Percentiles rank a stretch among this genome's conserved stretches.
Evolutionary conservation across 75 land plant species (phyloP).

Genomic region (Pinus taeda): DNA sequence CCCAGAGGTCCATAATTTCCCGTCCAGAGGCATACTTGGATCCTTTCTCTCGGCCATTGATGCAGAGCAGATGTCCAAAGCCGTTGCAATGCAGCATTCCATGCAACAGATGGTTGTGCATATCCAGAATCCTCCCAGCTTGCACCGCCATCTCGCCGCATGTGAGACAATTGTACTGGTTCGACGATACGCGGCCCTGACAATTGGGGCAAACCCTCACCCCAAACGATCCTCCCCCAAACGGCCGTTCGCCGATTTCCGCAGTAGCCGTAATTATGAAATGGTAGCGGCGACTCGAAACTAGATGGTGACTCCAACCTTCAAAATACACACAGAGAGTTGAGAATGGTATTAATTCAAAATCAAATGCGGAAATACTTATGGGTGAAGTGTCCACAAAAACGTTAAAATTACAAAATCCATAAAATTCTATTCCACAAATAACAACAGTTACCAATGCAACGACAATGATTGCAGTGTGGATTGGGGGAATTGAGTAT

Average conservation of each 20-base stretch:
- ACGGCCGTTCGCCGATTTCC: background rate
- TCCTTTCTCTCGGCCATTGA: conserved; percentile 83
- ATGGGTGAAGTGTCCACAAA: background rate
- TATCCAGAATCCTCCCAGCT: conserved; percentile 34
- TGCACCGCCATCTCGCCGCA: conserved; percentile 2
- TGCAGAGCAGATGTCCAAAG: conserved; percentile 74
- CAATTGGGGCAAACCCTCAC: conserved; percentile 16
- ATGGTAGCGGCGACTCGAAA: conserved; percentile 72
- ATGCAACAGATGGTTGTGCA: conserved; percentile 72
- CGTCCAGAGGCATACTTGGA: conserved; percentile 58
- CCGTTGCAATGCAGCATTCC: conserved; percentile 92
- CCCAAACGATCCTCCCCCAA: background rate
- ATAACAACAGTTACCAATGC: conserved; percentile 48
- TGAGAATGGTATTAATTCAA: background rate
- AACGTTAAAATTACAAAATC: background rate
- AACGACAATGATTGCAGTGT: conserved; percentile 79
- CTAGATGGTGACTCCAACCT: conserved; percentile 88
- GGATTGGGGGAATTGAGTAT: conserved; percentile 36
- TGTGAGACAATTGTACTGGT: background rate
- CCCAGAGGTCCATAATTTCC: conserved; percentile 93
- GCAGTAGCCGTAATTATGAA: conserved; percentile 53
- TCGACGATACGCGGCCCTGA: conserved; percentile 4
- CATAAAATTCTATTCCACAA: no score
- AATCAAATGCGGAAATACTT: no score
- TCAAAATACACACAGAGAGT: background rate